These are phyloP conservation scores for Panicum hallii DNA, from an alignment of 202 grass and related monocot species.

Conservation along the genomic window DNA sequence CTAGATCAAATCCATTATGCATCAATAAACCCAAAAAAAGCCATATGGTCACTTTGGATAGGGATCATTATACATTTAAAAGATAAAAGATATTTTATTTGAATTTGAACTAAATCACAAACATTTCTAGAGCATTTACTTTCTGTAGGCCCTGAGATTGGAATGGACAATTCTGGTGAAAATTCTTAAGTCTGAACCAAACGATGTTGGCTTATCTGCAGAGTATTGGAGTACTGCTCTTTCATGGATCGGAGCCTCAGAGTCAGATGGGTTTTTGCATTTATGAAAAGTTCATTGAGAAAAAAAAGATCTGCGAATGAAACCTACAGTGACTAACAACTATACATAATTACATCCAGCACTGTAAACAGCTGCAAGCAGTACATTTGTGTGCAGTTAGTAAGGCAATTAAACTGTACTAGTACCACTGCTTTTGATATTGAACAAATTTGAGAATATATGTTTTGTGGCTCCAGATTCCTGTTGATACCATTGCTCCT, in stretches of 20 bases:
- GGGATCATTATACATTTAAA: not conserved
- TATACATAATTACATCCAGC: not conserved
- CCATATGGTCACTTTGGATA: not conserved
- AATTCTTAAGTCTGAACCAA: not conserved
- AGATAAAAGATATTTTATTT: not conserved
- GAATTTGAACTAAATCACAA: not conserved
- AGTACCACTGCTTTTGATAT: not conserved
- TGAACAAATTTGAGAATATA: not conserved
- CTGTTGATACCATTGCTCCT: not conserved
- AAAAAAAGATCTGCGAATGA: not conserved
- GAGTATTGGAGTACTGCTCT: not conserved
- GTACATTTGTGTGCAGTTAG: not conserved
- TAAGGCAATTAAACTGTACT: not conserved
- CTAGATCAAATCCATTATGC: not conserved
- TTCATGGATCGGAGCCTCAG: not conserved
- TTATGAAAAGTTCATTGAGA: not conserved
- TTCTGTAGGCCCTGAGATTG: not conserved
- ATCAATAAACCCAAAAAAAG: not conserved
- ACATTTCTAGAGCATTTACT: not conserved
- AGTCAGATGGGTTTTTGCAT: not conserved
- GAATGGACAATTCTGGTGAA: not conserved
- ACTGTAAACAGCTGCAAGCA: not conserved
- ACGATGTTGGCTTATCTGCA: not conserved
- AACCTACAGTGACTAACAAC: not conserved
- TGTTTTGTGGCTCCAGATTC: not conserved